Evolutionary conservation across 2,329 filamentous ascomycete species (phyloP), one percentile per base, ranked within the genome.

Genomic region (Seiridium unicorne): DNA sequence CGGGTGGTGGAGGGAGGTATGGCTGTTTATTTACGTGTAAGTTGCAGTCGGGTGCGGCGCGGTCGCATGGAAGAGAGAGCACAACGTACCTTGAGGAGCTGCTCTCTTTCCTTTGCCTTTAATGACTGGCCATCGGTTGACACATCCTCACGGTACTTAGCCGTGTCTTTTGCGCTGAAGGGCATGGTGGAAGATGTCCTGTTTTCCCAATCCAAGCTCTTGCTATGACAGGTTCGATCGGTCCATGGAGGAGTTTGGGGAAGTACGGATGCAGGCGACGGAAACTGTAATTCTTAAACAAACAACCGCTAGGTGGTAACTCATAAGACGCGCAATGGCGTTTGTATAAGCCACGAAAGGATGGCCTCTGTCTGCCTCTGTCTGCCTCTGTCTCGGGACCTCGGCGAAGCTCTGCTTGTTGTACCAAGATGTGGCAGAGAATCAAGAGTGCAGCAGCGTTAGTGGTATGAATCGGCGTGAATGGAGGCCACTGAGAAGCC

Each of bases 81-180:
- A 44, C 4, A 31, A 48, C 55, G 34, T 46, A 58, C 55, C 46
- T 58, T 70, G 53, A 82, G 64, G 31, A 83, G 70, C 62, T 76
- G 74, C 62, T 80, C 71, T 61, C 80, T 73, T 65, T 82, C 75
- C 62, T 75, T 71, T n/a, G 74, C 69, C 7, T 74, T 77, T 59
- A 82, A 63, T 26, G 76, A 66, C 63, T 69, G 78, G 66, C 78
- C 75, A 44, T 74, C 76, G 46, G 70, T 65, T 65, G 74, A 78
- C 55, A 77, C 78, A 71, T 83, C 79, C 47, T 74, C 72, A 58
- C 81, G 72, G 66, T 82, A 82, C 54, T 75, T 66, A 51, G 77
- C 65, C 5, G 73, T 76, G 61, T 79, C 78, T 62, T 66, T 73
- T 6, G 66, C 58, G 47, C 59, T 64, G 55, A 74, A 72, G 42